Evolutionary conservation across 139 green algal genomes (phyloP).

Genomic region (Zygnema cylindricum): DNA sequence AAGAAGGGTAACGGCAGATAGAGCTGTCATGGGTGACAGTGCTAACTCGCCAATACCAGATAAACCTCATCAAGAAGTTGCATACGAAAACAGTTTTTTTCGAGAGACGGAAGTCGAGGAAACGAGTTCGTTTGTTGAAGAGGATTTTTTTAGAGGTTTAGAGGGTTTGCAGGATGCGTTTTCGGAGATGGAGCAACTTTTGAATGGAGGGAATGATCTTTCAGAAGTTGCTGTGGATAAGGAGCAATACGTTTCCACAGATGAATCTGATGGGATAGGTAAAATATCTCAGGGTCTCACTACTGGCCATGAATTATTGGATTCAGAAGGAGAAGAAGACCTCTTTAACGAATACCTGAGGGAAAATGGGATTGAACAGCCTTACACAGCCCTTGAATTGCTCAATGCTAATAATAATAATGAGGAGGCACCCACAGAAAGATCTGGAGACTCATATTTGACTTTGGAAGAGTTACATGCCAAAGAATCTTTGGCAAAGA

Average conservation of each 20-base stretch:
- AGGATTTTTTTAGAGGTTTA: slow-evolving; percentile 45
- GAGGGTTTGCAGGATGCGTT: slow-evolving; percentile 36
- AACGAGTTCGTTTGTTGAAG: background rate
- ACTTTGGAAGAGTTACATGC: slow-evolving; percentile 10
- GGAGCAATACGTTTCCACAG: background rate
- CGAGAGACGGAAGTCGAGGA: background rate
- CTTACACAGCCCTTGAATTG: background rate
- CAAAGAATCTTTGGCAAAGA: background rate
- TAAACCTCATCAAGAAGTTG: no score
- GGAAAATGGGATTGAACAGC: background rate
- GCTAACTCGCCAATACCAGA: no score
- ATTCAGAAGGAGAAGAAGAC: background rate
- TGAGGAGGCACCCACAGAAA: background rate
- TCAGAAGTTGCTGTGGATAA: background rate
- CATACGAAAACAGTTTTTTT: no score
- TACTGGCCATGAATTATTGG: background rate
- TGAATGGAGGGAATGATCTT: background rate
- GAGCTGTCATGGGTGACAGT: no score
- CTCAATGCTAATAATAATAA: no score
- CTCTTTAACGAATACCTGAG: background rate
- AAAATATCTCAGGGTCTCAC: background rate
- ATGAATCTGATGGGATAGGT: background rate
- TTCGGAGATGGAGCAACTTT: slow-evolving; percentile 30
- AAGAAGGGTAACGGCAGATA: no score
- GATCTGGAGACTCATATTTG: background rate